These are phyloP conservation scores for Podaxis mareebaensis DNA, from an alignment of 768 basidiomycete species.

Conservation along the genomic window DNA sequence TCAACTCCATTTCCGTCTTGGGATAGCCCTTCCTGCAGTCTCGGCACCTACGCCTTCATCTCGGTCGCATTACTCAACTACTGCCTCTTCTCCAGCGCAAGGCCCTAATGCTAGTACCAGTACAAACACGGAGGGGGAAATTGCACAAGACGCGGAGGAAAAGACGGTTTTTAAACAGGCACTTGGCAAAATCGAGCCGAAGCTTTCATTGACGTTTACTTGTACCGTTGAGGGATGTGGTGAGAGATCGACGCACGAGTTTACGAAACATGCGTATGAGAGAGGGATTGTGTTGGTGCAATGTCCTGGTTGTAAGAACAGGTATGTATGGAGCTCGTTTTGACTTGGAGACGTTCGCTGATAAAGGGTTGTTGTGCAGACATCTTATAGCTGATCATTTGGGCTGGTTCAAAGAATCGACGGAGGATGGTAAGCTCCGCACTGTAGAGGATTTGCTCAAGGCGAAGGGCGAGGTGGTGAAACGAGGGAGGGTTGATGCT, in stretches of 20 bases:
- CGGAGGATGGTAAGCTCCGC: conserved; percentile 65
- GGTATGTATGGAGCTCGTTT: conserved; percentile 41
- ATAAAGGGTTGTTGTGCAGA: conserved; percentile 33
- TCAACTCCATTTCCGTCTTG: conserved; percentile 36
- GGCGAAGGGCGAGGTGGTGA: conserved; percentile 77
- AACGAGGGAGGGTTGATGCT: conserved; percentile 45
- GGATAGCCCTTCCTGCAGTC: conserved; percentile 18
- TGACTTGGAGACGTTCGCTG: not conserved
- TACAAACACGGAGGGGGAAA: not conserved
- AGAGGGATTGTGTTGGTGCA: conserved; percentile 88
- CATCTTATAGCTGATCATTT: conserved; percentile 89
- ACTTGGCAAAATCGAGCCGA: conserved; percentile 43
- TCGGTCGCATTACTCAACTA: conserved; percentile 15
- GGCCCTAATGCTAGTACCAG: not conserved
- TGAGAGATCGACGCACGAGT: conserved; percentile 82
- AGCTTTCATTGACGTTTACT: conserved; percentile 79
- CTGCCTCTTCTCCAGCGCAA: not conserved
- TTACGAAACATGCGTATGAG: conserved; percentile 82
- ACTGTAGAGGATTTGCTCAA: conserved; percentile 84
- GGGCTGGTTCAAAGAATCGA: conserved; percentile 89
- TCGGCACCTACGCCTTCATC: conserved; percentile 16
- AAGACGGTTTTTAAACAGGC: conserved; percentile 2
- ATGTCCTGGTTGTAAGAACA: conserved; percentile 87
- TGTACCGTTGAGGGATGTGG: conserved; percentile 78
- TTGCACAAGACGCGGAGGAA: not conserved